Evolutionary conservation across 371 early-diverging fungal genomes (phyloP).

Genomic region (Actinomortierella ambigua): DNA sequence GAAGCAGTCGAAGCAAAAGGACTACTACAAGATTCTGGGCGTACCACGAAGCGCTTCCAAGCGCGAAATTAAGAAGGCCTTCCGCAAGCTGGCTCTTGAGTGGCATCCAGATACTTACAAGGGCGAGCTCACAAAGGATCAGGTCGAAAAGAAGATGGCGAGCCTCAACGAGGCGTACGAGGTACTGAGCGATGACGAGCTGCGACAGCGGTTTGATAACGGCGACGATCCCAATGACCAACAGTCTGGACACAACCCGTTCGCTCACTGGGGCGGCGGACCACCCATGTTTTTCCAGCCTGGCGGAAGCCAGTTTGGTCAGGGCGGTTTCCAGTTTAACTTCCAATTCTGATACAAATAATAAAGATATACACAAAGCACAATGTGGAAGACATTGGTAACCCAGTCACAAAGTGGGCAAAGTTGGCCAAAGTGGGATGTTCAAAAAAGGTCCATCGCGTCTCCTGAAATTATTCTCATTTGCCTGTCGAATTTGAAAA

Average conservation of each 20-base stretch:
- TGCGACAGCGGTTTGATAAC: conserved; percentile 79
- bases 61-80: conserved; percentile 92
- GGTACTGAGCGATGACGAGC: conserved; percentile 81
- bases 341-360: conserved; percentile 41
- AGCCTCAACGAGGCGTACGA: conserved; percentile 94
- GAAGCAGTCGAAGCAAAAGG: conserved; percentile 74
- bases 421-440: too few relatives aligned
- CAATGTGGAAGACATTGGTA: too few relatives aligned
- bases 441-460: too few relatives aligned
- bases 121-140: conserved; percentile 78
- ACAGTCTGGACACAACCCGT: conserved; percentile 60
- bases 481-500: too few relatives aligned
- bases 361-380: too few relatives aligned
- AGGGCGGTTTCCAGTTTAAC: conserved; percentile 59
- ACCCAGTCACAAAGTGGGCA: too few relatives aligned
- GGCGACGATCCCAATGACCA: conserved; percentile 96
- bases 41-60: conserved; percentile 77
- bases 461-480: too few relatives aligned
- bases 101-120: conserved; percentile 92
- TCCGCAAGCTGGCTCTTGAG: conserved; percentile 84
- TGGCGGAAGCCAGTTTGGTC: conserved; percentile 59
- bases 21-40: conserved; percentile 95
- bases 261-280: conserved; percentile 61
- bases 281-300: conserved; percentile 62
- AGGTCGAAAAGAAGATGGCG: conserved; percentile 89